Evolutionary conservation across 1,284 basidiomycete genomes (phyloP).

Genomic region (Apiotrichum sp.): DNA sequence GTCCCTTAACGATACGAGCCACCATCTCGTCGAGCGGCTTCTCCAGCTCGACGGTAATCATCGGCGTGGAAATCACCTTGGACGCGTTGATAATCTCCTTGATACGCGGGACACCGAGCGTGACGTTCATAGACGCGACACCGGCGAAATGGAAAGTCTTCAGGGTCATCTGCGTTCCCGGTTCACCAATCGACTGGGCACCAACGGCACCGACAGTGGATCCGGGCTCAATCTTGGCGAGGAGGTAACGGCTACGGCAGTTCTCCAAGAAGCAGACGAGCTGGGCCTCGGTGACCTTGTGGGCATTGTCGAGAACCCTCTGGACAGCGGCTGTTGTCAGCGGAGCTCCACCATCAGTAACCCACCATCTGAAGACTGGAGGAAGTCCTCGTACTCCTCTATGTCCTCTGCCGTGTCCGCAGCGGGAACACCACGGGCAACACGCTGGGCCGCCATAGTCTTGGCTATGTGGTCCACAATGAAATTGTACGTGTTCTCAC

Average conservation of each 20-base stretch:
- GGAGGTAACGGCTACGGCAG: conserved; percentile 86
- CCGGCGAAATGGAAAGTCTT: conserved; percentile 99
- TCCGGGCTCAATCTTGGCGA: conserved; percentile 90
- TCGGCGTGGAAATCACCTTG: conserved; percentile 93
- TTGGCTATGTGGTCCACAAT: conserved; percentile 64
- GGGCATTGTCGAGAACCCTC: conserved; percentile 76
- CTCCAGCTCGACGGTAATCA: conserved; percentile 93
- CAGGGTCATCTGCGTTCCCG: conserved; percentile 98
- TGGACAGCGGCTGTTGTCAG: conserved; percentile 48
- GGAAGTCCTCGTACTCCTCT: conserved; percentile 49
- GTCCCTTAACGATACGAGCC: conserved; percentile 94
- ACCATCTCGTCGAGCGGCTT: conserved; percentile 77
- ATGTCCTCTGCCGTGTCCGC: conserved; percentile 60
- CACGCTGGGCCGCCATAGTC: conserved; percentile 64
- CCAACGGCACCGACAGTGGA: conserved; percentile 98
- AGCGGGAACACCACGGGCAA: conserved; percentile 72
- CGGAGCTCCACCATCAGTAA: neutral
- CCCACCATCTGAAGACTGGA: conserved; percentile 34
- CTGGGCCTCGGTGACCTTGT: conserved; percentile 81
- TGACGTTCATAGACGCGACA: conserved; percentile 99
- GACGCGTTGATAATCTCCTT: conserved; percentile 93
- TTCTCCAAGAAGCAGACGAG: conserved; percentile 72
- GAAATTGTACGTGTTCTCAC: conserved; percentile 69
- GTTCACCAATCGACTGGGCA: conserved; percentile 98
- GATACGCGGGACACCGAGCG: conserved; percentile 97